Percentiles rank a stretch among this genome's conserved stretches.
Evolutionary conservation across 164 flowering plant genomes (phyloP).

Genomic region (Litsea cubeba): DNA sequence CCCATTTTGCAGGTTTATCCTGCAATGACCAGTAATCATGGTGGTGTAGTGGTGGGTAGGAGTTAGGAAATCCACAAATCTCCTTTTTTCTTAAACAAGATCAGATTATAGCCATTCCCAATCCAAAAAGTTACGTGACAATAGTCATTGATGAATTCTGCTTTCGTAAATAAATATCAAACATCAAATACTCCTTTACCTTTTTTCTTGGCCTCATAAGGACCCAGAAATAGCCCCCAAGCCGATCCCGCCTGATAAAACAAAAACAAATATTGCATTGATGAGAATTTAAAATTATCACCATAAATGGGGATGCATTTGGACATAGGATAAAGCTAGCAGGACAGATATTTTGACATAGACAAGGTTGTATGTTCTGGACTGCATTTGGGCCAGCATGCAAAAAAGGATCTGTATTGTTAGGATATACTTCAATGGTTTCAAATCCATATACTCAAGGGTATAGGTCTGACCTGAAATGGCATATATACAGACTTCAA

Average conservation of each 20-base stretch:
- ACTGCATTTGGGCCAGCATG: not conserved
- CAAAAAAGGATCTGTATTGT: not conserved
- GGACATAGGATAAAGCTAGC: not conserved
- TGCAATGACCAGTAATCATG: too few relatives aligned
- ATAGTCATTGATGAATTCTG: not conserved
- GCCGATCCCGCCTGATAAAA: constrained; percentile 62
- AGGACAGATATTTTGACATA: not conserved
- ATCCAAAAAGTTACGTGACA: not conserved
- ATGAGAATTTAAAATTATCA: not conserved
- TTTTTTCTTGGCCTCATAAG: constrained; percentile 44
- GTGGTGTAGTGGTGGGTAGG: too few relatives aligned
- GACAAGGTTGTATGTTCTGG: not conserved
- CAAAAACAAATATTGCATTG: not conserved
- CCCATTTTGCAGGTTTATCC: too few relatives aligned
- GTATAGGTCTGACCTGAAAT: too few relatives aligned
- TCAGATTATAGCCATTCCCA: not conserved
- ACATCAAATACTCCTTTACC: constrained; percentile 28
- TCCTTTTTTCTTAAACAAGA: too few relatives aligned
- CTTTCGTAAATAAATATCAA: not conserved
- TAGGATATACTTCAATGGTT: not conserved
- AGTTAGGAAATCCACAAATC: too few relatives aligned
- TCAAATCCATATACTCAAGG: too few relatives aligned
- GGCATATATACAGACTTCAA: too few relatives aligned
- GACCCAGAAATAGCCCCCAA: constrained; percentile 63
- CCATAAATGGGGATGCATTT: not conserved